These are phyloP conservation scores for Erysiphe pulchra DNA, from an alignment of 2,329 filamentous ascomycete genomes.

Conservation along the genomic window DNA sequence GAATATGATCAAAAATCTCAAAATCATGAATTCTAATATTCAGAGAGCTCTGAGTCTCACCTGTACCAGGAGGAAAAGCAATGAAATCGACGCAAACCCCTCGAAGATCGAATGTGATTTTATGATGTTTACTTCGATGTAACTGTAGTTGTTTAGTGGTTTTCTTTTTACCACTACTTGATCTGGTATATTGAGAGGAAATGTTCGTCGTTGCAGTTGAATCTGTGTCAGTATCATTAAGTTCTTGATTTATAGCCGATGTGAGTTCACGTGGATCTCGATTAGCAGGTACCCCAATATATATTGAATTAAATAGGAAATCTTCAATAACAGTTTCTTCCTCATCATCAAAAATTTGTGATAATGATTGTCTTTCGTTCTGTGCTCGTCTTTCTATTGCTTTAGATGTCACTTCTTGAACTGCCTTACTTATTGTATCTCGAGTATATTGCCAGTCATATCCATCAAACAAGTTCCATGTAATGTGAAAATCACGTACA, in stretches of 20 bases:
- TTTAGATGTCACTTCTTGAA: slow-evolving; percentile 64
- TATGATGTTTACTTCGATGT: slow-evolving; percentile 68
- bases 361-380: slow-evolving; percentile 26
- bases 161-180: slow-evolving; percentile 14
- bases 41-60: slow-evolving; percentile 68
- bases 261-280: slow-evolving; percentile 62
- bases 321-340: slow-evolving; percentile 79
- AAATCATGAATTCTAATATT: slow-evolving; percentile 62
- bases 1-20: slow-evolving; percentile 82
- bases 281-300: slow-evolving; percentile 75
- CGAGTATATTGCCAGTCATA: slow-evolving; percentile 88
- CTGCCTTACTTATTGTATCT: slow-evolving; percentile 63
- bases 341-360: slow-evolving; percentile 35
- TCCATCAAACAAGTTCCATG: slow-evolving; percentile 95
- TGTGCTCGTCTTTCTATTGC: slow-evolving; percentile 48
- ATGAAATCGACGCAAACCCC: slow-evolving; percentile 65
- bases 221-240: slow-evolving; percentile 69
- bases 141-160: slow-evolving; percentile 41
- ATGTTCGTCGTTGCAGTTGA: slow-evolving; percentile 65
- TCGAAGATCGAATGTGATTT: slow-evolving; percentile 81
- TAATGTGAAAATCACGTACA: slow-evolving; percentile 69
- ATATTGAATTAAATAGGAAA: slow-evolving; percentile 95
- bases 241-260: slow-evolving; percentile 61
- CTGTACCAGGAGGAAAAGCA: slow-evolving; percentile 47
- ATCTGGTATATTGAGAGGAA: slow-evolving; percentile 28